Evolutionary conservation across 2,329 filamentous ascomycete genomes (phyloP), one percentile per base, ranked within the genome.

Genomic region (Botrytis fabae): DNA sequence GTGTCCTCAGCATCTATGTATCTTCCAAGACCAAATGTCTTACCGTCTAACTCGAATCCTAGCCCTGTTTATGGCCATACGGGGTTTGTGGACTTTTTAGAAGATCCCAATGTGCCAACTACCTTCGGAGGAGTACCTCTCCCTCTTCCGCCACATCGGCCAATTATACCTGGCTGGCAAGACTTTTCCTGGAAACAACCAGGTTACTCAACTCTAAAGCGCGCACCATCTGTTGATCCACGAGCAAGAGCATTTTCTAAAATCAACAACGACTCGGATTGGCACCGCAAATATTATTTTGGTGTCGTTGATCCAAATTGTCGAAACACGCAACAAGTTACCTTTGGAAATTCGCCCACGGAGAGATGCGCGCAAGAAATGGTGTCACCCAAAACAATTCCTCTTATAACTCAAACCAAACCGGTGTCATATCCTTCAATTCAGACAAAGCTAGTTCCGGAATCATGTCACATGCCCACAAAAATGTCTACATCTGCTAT

Each of bases 321-420:
- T 28, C 10, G 18, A n/a, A 57, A 69, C 25, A 14, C 48, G 40
- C 65, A 42, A 32, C 38, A 57, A 5, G 14, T 44, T 25, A 20
- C 12, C 54, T 44, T n/a, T 14, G 22, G 18, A 20, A 44, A 14
- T 25, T 9, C n/a, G 2, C 69, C 22, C 20, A 57, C n/a, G 22
- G 48, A 57, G 35, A 69, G 38, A 32, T 69, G 32, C 10, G 48
- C 25, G 14, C 46, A 71, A 54, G 69, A 71, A 18, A 64, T 65
- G 69, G 44, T 71, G 20, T 71, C 69, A 65, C 69, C 69, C 20
- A 71, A 71, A 64, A 42, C 69, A 54, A 71, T 74, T 2, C 76
- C 76, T 18, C 48, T 18, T 25, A 38, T 42, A 35, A 71, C 70
- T 63, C 66, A 73, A 51, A 71, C 74, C 4, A 73, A 32, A 48